Evolutionary conservation across 2,329 filamentous ascomycete species (phyloP), one percentile per base, ranked within the genome.

Genomic region (Microsporum ferrugineum): DNA sequence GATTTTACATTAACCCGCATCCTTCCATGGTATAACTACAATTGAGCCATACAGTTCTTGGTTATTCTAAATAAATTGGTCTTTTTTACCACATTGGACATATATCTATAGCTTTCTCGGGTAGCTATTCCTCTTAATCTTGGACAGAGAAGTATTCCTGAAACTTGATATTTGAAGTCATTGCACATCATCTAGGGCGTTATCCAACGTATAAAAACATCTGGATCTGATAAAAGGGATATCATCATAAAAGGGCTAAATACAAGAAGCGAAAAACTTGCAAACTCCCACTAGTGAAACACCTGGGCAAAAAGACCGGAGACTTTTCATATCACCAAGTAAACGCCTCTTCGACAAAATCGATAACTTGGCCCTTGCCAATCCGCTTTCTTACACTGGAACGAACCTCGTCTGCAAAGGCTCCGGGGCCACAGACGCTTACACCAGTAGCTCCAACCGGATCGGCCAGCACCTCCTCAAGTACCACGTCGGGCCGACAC

Each of bases 321-420:
- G 27, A 1, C 10, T 14, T 31, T 51, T 51, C 17, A 43, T n/a
- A 65, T 66, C 70, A 86, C 75, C 84, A 86, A 1, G 83, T 85
- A 71, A 86, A 87, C 43, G 82, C 81, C 73, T 87, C 84, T 69
- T 87, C 84, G 23, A 83, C 77, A 71, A 86, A 85, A 72, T 86
- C 83, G 6, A 86, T 71, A 57, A 75, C 75, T 41, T 79, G 80
- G 5, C 80, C 79, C 29, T 76, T 74, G 33, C 82, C 77, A 57
- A 79, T 74, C 63, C 78, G 76, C 33, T 72, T 73, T 51, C 84
- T 71, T 14, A 81, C 78, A 1, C 82, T 82, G 17, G 74, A 75
- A 33, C 84, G 68, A 1, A 86, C 84, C 58, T 80, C 79, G 73
- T 87, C 84, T 0, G 82, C 80, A 72, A 87, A 84, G 0, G 80